Evolutionary conservation across 2,329 filamentous ascomycete species (phyloP), one percentile per base, ranked within the genome.

Genomic region (Teratosphaeriaceae sp.): DNA sequence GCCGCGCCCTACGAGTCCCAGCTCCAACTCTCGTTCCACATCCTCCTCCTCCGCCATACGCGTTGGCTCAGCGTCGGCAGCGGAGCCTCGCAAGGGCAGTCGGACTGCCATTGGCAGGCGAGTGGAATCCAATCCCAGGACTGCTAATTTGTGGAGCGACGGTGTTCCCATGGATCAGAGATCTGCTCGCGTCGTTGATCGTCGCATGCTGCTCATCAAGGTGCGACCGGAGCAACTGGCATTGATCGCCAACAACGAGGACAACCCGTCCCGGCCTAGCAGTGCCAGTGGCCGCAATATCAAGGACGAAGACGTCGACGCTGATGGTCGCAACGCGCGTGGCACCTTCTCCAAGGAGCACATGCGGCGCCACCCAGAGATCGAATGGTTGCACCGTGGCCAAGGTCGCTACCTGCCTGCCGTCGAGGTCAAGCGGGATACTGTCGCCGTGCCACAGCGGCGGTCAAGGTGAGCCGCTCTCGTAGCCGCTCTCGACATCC

Each of bases 321-420:
- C 34, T 5, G 55, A 55, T 30, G 57, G 57, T 3, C 55, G 51
- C 5, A 61, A 60, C 31, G 48, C 49, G 24, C 51, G 53, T 16
- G 58, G 58, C 24, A 62, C 59, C 18, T 62, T 58, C 42, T 58
- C 56, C 22, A 56, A 54, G 38, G 49, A 53, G 21, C 55, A 60
- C 46, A 56, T 48, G 18, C 45, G 54, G 13, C 46, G 51, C 19
- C 57, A 61, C 46, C 59, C 59, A 7, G 52, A 59, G 36, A 53
- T 57, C 38, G 48, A 53, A 29, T 62, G 56, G 55, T 50, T 61
- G 22, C 59, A 62, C 49, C 57, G 59, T 30, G 59, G 59, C 24
- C 56, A 60, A 51, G 59, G 59, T 18, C 55, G 59, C 35, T 62
- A 60, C 39, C 40, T 59, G 19, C 59, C 58, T 37, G 56, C 49